Conservation (phyloP, 23 red algal species). For the Cyanidioschyzon merolae region DNA sequence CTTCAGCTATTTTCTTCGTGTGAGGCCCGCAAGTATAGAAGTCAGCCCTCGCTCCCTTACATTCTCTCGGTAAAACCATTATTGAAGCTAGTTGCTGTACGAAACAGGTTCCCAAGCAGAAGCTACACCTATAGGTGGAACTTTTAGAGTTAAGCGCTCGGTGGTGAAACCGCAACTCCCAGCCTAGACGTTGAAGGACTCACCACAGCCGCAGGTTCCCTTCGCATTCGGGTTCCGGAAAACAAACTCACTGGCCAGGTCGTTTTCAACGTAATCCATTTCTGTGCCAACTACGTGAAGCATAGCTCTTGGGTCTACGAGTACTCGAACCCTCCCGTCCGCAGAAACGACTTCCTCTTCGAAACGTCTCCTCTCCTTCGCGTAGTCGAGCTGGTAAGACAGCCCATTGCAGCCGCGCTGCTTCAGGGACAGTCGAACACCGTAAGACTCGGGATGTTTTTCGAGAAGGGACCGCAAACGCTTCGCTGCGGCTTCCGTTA, state of each 20-base stretch:
- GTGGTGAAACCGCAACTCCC: no score
- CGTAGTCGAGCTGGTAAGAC: slow-evolving; percentile 73
- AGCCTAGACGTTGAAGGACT: slow-evolving; percentile 7
- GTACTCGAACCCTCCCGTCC: slow-evolving; percentile 22
- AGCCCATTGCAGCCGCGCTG: slow-evolving; percentile 91
- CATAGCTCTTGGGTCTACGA: slow-evolving; percentile 70
- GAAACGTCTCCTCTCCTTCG: slow-evolving; percentile 26
- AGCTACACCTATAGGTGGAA: no score
- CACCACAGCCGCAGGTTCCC: slow-evolving; percentile 3
- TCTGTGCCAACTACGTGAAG: slow-evolving; percentile 86
- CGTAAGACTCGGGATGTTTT: slow-evolving; percentile 4
- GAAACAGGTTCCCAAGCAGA: no score
- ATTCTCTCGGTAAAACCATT: no score
- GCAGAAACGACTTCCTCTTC: slow-evolving; percentile 39
- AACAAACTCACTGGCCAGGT: slow-evolving; percentile 83
- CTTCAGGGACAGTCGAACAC: slow-evolving; percentile 69
- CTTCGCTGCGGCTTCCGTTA: neutral
- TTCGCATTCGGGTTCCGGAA: slow-evolving; percentile 88
- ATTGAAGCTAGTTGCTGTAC: no score
- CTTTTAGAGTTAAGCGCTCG: no score
- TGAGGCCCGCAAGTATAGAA: no score
- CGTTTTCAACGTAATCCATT: slow-evolving; percentile 88
- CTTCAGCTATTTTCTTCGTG: no score
- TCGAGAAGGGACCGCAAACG: neutral
- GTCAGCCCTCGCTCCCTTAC: no score